Evolutionary conservation across 2,329 filamentous ascomycete species (phyloP).

Genomic region (Neofusicoccum ribis): DNA sequence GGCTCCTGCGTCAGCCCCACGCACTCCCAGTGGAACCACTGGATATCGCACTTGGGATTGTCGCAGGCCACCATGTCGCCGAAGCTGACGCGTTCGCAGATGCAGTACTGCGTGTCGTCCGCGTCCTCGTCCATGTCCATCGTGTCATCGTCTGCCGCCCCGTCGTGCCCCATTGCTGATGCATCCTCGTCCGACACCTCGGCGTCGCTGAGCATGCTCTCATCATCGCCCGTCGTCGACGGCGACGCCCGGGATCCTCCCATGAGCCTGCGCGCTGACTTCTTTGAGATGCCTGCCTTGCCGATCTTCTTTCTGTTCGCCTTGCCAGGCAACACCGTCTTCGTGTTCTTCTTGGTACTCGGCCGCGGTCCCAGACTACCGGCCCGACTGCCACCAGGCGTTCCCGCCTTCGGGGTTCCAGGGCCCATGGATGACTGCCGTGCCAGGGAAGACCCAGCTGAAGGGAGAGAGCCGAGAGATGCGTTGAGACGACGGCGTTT

Average conservation of each 20-base stretch:
- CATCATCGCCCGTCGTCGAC: slow-evolving; percentile 50
- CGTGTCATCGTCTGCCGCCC: slow-evolving; percentile 73
- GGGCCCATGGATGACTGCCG: slow-evolving; percentile 63
- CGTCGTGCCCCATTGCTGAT: slow-evolving; percentile 50
- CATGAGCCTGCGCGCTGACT: slow-evolving; percentile 38
- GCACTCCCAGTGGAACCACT: slow-evolving; percentile 83
- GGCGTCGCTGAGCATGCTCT: slow-evolving; percentile 54
- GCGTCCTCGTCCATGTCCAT: slow-evolving; percentile 69
- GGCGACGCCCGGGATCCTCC: slow-evolving; percentile 40
- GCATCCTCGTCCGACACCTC: slow-evolving; percentile 49
- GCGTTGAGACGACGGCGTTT: slow-evolving; percentile 61
- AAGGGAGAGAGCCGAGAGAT: slow-evolving; percentile 53
- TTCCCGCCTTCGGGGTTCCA: slow-evolving; percentile 60
- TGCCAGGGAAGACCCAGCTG: slow-evolving; percentile 53
- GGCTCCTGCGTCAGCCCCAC: slow-evolving; percentile 53
- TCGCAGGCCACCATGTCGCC: slow-evolving; percentile 90
- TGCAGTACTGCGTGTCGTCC: slow-evolving; percentile 76
- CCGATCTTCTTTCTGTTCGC: slow-evolving; percentile 37
- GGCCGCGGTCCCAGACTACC: slow-evolving; percentile 58
- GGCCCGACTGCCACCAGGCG: slow-evolving; percentile 52
- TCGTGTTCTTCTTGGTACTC: slow-evolving; percentile 49
- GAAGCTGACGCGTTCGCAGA: slow-evolving; percentile 80
- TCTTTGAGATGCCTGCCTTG: slow-evolving; percentile 34
- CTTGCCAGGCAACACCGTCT: slow-evolving; percentile 58
- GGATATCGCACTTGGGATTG: slow-evolving; percentile 75